Conservation (phyloP, 441 rosid species). For the Eutrema salsugineum region DNA sequence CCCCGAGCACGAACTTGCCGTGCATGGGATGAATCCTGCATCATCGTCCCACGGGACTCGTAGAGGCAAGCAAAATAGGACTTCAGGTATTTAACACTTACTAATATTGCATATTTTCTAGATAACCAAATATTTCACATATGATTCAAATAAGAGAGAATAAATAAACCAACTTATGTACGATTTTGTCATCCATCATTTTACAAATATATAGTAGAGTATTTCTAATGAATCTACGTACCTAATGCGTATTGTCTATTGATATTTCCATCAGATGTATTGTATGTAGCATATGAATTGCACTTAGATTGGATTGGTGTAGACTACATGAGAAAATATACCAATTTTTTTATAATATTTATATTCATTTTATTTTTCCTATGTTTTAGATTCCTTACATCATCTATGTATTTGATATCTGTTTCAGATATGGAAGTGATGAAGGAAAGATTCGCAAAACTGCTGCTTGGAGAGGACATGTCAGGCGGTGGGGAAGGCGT, state of each 20-base stretch:
- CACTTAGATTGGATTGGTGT: neutral
- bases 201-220: neutral
- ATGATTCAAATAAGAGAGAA: neutral
- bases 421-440: constrained; percentile 45
- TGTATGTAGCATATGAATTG: neutral
- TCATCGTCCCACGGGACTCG: neutral
- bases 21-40: neutral
- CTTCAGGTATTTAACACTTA: neutral
- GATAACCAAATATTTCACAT: neutral
- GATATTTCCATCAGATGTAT: neutral
- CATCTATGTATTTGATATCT: neutral
- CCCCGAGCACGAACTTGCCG: constrained; percentile 22
- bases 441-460: constrained; percentile 54
- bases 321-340: neutral
- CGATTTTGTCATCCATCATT: neutral
- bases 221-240: neutral
- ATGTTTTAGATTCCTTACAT: neutral
- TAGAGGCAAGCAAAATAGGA: constrained; percentile 8
- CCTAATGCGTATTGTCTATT: neutral
- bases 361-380: too few relatives aligned
- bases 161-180: neutral
- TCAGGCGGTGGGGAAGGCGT: constrained; percentile 67
- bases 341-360: too few relatives aligned
- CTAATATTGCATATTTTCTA: neutral
- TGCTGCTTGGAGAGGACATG: constrained; percentile 65